Evolutionary conservation across 148 eudicot species (phyloP).

Genomic region (Fagopyrum homotropicum): DNA sequence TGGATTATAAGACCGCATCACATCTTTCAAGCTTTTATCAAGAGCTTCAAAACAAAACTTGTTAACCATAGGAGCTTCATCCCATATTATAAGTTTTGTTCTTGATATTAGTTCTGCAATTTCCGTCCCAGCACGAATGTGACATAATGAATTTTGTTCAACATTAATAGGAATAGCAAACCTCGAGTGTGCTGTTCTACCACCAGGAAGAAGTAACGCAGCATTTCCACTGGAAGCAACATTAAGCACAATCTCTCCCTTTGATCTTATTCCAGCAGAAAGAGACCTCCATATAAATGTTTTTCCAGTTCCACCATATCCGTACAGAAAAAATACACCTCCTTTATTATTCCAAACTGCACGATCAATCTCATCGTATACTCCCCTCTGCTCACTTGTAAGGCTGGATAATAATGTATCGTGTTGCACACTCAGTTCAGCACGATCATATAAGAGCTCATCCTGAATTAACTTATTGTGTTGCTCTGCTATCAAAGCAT

Average conservation of each 20-base stretch:
- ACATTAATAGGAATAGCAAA: no score
- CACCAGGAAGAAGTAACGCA: no score
- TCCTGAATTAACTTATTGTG: not conserved
- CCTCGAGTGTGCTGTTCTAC: no score
- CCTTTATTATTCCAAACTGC: not conserved
- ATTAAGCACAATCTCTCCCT: not conserved
- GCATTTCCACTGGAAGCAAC: no score
- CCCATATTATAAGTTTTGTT: no score
- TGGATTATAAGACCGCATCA: no score
- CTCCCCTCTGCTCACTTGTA: not conserved
- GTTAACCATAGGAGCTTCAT: no score
- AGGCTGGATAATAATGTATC: not conserved
- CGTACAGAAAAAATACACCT: not conserved
- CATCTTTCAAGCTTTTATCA: no score
- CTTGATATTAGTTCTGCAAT: no score
- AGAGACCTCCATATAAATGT: not conserved
- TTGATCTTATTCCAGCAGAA: not conserved
- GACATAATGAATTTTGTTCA: no score
- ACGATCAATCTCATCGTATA: not conserved
- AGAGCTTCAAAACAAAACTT: no score
- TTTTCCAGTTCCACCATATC: not conserved
- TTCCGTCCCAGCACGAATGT: no score
- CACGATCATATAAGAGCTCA: not conserved
- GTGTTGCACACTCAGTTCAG: not conserved
- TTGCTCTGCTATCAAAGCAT: not conserved